These are phyloP conservation scores for Phytophthora kernoviae DNA, from an alignment of 352 stramenopile species.

Conservation along the genomic window DNA sequence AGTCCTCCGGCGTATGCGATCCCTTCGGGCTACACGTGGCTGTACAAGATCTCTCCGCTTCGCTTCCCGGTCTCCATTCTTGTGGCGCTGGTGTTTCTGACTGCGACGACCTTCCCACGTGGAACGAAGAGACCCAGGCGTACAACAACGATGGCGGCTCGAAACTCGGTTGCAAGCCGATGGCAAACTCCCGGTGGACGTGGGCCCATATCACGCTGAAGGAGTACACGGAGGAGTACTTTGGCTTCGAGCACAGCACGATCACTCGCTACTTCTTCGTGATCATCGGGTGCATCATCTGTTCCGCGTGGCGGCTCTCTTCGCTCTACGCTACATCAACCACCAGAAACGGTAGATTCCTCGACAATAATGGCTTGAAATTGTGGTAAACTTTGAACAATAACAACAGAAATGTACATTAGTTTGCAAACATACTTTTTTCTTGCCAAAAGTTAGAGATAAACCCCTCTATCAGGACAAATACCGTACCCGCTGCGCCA, in stretches of 20 bases:
- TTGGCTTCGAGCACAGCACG: conserved; percentile 25
- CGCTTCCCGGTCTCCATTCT: conserved; percentile 39
- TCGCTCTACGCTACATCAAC: conserved; percentile 43
- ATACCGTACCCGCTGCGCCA: too few relatives aligned
- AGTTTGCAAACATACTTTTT: too few relatives aligned
- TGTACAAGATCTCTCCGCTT: conserved; percentile 44
- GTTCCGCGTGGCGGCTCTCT: conserved; percentile 32
- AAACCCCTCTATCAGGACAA: too few relatives aligned
- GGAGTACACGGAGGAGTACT: conserved; percentile 27
- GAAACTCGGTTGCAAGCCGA: conserved; percentile 25
- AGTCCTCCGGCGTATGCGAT: conserved; percentile 30
- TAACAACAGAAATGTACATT: too few relatives aligned
- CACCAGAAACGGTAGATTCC: conserved; percentile 40
- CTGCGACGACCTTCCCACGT: conserved; percentile 28
- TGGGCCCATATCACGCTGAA: conserved; percentile 32
- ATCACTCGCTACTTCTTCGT: conserved; percentile 28
- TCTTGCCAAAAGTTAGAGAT: too few relatives aligned
- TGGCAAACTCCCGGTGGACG: conserved; percentile 22
- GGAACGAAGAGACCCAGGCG: conserved; percentile 15
- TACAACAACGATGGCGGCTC: conserved; percentile 27
- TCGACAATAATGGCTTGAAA: too few relatives aligned
- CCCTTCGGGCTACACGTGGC: conserved; percentile 35
- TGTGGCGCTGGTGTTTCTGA: conserved; percentile 31
- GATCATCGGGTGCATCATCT: conserved; percentile 29
- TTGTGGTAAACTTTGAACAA: too few relatives aligned